Evolutionary conservation across 176 grass and related monocot species (phyloP).

Genomic region (Cocos nucifera): DNA sequence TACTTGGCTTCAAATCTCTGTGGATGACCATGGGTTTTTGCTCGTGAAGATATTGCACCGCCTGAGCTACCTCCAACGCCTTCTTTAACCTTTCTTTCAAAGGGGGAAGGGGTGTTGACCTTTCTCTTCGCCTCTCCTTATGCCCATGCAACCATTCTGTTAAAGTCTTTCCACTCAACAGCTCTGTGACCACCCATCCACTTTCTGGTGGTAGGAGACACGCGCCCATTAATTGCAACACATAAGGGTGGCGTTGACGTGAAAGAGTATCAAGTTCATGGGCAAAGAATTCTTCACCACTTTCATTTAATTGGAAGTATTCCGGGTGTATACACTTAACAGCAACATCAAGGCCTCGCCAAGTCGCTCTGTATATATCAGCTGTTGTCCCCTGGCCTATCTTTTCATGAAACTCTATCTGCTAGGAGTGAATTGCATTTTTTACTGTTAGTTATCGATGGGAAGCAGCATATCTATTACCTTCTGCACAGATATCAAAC

Average conservation of each 20-base stretch:
- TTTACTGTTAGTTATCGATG: neutral
- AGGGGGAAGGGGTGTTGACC: slow-evolving; percentile 12
- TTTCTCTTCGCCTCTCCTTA: slow-evolving; percentile 21
- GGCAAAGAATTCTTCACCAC: slow-evolving; percentile 37
- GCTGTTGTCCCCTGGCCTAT: slow-evolving; percentile 47
- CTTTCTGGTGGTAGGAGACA: slow-evolving; percentile 34
- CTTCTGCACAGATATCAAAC: too few relatives aligned
- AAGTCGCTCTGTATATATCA: slow-evolving; percentile 37
- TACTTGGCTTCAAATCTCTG: slow-evolving; percentile 63
- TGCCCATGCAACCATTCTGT: slow-evolving; percentile 43
- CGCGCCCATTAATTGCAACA: slow-evolving; percentile 36
- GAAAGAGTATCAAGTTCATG: slow-evolving; percentile 45
- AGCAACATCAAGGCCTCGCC: slow-evolving; percentile 45
- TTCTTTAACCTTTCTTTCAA: slow-evolving; percentile 34
- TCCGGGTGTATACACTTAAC: slow-evolving; percentile 48
- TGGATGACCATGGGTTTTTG: slow-evolving; percentile 46
- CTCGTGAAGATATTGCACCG: slow-evolving; percentile 51
- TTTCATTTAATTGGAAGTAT: slow-evolving; percentile 17
- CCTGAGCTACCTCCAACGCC: slow-evolving; percentile 48
- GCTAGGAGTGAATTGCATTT: neutral
- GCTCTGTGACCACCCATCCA: slow-evolving; percentile 51
- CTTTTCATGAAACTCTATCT: slow-evolving; percentile 52
- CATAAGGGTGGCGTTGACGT: slow-evolving; percentile 50
- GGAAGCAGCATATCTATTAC: too few relatives aligned
- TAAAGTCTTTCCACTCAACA: slow-evolving; percentile 39